Percentiles rank a stretch among this genome's conserved stretches.
Conservation (phyloP, 2,329 filamentous ascomycete species). For the Fusarium buharicum region DNA sequence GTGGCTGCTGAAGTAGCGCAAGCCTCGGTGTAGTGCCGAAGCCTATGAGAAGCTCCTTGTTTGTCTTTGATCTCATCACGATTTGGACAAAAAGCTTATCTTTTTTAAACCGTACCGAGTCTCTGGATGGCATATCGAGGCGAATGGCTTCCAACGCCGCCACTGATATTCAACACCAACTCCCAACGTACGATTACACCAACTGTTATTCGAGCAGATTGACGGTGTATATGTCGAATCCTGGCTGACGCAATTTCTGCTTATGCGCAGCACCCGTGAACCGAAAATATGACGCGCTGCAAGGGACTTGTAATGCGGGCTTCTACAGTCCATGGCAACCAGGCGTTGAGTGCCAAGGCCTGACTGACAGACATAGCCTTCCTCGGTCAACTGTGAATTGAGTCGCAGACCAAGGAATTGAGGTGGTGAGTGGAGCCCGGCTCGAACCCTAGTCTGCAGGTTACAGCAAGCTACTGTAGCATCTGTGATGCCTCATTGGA, state of each 20-base stretch:
- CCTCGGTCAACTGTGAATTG: slow-evolving; percentile 17
- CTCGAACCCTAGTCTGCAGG: slow-evolving; percentile 20
- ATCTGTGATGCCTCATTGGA: slow-evolving; percentile 40
- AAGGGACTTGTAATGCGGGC: slow-evolving; percentile 2
- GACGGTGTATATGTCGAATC: background rate
- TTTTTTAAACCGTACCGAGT: background rate
- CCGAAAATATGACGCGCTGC: slow-evolving; percentile 18
- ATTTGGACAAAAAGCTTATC: slow-evolving; percentile 15
- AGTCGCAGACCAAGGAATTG: slow-evolving; percentile 20
- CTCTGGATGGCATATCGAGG: background rate
- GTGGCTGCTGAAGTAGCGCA: slow-evolving; percentile 15
- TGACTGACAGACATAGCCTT: slow-evolving; percentile 19
- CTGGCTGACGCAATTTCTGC: background rate
- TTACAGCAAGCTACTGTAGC: slow-evolving; percentile 19
- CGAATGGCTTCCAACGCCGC: background rate
- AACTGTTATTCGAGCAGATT: background rate
- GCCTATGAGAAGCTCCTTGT: slow-evolving; percentile 10
- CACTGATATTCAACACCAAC: background rate
- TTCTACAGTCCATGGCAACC: slow-evolving; percentile 6
- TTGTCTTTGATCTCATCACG: slow-evolving; percentile 2
- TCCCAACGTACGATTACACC: slow-evolving; percentile 9
- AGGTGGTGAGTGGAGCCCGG: slow-evolving; percentile 32
- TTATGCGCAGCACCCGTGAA: background rate
- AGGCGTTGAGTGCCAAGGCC: slow-evolving; percentile 17
- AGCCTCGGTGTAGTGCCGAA: slow-evolving; percentile 21